These are phyloP conservation scores for Pezicula carpinea DNA, from an alignment of 2,329 filamentous ascomycete genomes.

Conservation along the genomic window DNA sequence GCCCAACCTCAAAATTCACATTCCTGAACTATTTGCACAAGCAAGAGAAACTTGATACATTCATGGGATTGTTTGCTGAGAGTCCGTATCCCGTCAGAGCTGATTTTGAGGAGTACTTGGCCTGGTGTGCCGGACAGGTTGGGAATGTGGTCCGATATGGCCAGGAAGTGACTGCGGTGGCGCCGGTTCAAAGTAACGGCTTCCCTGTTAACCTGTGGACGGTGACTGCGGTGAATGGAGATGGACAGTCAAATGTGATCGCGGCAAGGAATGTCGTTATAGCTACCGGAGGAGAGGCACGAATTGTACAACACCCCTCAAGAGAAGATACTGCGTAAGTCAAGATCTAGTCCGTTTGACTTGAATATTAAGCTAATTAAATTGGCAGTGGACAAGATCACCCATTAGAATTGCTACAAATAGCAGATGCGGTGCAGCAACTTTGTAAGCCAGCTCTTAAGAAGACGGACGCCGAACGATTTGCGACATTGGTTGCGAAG, in stretches of 20 bases:
- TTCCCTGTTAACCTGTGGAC: background rate
- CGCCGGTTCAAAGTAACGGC: no score
- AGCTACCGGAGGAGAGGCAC: background rate
- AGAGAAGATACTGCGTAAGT: background rate
- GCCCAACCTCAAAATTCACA: slow-evolving; percentile 62
- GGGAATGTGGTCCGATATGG: slow-evolving; percentile 55
- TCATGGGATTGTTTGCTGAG: slow-evolving; percentile 42
- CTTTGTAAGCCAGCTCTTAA: background rate
- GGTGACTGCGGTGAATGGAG: background rate
- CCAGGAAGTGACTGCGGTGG: slow-evolving; percentile 52
- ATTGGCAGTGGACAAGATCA: no score
- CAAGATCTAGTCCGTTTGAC: no score
- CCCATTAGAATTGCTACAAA: background rate
- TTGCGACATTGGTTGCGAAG: no score
- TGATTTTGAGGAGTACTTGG: slow-evolving; percentile 66
- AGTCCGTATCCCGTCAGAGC: slow-evolving; percentile 48
- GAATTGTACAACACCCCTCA: background rate
- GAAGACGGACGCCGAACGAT: background rate
- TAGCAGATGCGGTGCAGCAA: background rate
- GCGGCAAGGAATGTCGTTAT: background rate
- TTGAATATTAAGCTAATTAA: no score
- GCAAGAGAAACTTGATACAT: slow-evolving; percentile 55
- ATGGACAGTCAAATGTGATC: background rate
- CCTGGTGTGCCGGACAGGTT: slow-evolving; percentile 61
- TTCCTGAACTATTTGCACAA: slow-evolving; percentile 66